phyloP scores from a whole-genome alignment of 768 basidiomycete genomes.

The Mycena albidolilacea region DNA sequence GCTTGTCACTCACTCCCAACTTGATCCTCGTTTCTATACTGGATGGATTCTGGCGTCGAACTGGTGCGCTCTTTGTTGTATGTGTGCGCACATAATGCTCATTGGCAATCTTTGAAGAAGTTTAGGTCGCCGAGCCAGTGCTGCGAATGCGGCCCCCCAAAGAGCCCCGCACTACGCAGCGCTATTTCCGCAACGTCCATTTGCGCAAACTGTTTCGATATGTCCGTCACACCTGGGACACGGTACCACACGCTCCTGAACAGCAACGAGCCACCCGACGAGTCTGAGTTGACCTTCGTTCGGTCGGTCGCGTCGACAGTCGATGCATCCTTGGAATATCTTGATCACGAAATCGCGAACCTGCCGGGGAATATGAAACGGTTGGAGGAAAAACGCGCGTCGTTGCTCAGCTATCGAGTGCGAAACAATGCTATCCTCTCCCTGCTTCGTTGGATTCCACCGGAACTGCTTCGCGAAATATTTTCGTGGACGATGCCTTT shows the following conservation, averaged over 20 bases:
- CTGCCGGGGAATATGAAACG: not conserved
- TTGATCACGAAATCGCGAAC: conserved; percentile 1
- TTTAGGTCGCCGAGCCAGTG: too few relatives aligned
- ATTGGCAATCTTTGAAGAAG: too few relatives aligned
- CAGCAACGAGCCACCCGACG: conserved; percentile 4
- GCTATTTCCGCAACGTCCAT: too few relatives aligned
- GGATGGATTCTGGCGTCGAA: too few relatives aligned
- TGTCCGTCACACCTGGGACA: not conserved
- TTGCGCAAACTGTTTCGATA: not conserved
- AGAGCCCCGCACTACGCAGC: too few relatives aligned
- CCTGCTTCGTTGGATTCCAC: conserved; percentile 10
- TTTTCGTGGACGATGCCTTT: not conserved
- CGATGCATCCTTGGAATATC: not conserved
- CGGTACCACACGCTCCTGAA: not conserved
- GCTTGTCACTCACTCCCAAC: too few relatives aligned
- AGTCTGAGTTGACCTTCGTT: not conserved
- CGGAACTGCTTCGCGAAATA: conserved; percentile 11
- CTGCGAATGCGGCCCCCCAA: too few relatives aligned
- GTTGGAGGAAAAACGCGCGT: not conserved
- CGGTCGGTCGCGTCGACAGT: not conserved
- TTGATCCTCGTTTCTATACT: too few relatives aligned
- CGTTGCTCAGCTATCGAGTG: not conserved
- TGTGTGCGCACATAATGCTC: too few relatives aligned
- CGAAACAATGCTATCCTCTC: not conserved
- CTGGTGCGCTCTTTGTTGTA: too few relatives aligned